These are phyloP conservation scores for Coprinopsis marcescibilis DNA, from an alignment of 768 basidiomycete species.

Conservation along the genomic window DNA sequence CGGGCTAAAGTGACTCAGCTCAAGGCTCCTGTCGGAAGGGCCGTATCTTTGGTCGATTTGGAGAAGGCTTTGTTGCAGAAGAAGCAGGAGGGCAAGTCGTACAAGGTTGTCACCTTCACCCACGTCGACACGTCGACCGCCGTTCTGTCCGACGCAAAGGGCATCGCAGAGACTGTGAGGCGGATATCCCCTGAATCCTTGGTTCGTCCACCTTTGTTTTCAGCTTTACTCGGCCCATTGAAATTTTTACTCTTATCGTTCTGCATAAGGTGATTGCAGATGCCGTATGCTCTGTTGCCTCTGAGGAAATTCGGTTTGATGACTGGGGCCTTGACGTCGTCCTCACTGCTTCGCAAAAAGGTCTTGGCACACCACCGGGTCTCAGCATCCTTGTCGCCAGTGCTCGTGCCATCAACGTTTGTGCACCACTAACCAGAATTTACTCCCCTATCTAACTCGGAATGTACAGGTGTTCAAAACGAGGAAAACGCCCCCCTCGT, in stretches of 20 bases:
- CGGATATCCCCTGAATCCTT: slow-evolving; percentile 82
- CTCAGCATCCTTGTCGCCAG: slow-evolving; percentile 83
- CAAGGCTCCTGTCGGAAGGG: slow-evolving; percentile 76
- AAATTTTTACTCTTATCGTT: background rate
- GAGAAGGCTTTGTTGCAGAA: slow-evolving; percentile 49
- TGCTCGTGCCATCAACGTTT: slow-evolving; percentile 70
- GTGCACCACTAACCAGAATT: slow-evolving; percentile 21
- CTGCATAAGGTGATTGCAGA: slow-evolving; percentile 65
- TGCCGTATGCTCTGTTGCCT: slow-evolving; percentile 94
- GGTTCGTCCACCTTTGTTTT: no score
- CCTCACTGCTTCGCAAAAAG: slow-evolving; percentile 83
- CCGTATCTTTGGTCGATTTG: slow-evolving; percentile 54
- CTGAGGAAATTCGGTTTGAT: slow-evolving; percentile 93
- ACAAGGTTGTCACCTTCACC: slow-evolving; percentile 88
- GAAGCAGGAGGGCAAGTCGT: slow-evolving; percentile 54
- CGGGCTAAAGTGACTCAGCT: slow-evolving; percentile 85
- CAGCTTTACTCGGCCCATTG: slow-evolving; percentile 8
- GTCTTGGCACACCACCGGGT: slow-evolving; percentile 90
- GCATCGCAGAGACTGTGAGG: slow-evolving; percentile 66
- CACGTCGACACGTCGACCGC: slow-evolving; percentile 93
- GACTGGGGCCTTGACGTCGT: slow-evolving; percentile 91
- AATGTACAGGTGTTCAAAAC: slow-evolving; percentile 24
- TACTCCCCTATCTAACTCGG: background rate
- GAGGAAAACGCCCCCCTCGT: slow-evolving; percentile 57
- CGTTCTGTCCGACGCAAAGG: slow-evolving; percentile 80